phyloP scores from a whole-genome alignment of 2,329 filamentous ascomycete genomes.

The Calonectria fujianensis region DNA sequence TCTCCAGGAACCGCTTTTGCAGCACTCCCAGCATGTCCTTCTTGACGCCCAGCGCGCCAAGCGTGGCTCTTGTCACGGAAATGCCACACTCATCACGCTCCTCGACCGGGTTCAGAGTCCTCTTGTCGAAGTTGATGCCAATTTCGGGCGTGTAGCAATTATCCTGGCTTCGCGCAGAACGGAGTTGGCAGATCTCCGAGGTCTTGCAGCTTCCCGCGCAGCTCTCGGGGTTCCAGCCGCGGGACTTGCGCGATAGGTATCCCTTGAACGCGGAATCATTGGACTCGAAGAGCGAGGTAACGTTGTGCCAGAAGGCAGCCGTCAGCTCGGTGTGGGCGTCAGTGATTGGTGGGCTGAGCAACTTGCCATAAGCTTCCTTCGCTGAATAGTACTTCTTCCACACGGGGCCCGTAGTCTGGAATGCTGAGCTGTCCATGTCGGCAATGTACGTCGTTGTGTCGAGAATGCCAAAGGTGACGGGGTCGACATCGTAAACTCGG shows the following conservation, averaged over 20 bases:
- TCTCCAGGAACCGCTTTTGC: slow-evolving; percentile 42
- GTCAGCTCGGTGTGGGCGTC: slow-evolving; percentile 67
- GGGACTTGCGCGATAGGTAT: slow-evolving; percentile 68
- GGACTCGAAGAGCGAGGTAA: slow-evolving; percentile 69
- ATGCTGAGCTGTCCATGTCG: slow-evolving; percentile 67
- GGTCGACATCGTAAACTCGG: slow-evolving; percentile 75
- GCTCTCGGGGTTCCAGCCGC: slow-evolving; percentile 64
- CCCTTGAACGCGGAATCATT: slow-evolving; percentile 66
- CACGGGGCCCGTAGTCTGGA: slow-evolving; percentile 66
- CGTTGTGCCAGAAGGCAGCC: slow-evolving; percentile 75
- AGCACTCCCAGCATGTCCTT: slow-evolving; percentile 53
- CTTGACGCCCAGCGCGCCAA: slow-evolving; percentile 54
- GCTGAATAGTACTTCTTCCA: slow-evolving; percentile 76
- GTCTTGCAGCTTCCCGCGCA: slow-evolving; percentile 67
- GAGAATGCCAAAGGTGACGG: slow-evolving; percentile 72
- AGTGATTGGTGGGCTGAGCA: slow-evolving; percentile 64
- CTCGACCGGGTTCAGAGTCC: slow-evolving; percentile 46
- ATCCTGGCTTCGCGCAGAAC: slow-evolving; percentile 71
- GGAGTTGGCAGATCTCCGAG: slow-evolving; percentile 70
- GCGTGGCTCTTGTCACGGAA: slow-evolving; percentile 53
- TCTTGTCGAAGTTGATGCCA: slow-evolving; percentile 60
- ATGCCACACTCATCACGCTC: slow-evolving; percentile 57
- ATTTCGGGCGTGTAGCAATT: slow-evolving; percentile 67
- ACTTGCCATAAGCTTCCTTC: slow-evolving; percentile 70
- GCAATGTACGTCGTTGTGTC: slow-evolving; percentile 74